phyloP scores from a whole-genome alignment of 129 eudicot species.

The Flaveria trinervia region DNA sequence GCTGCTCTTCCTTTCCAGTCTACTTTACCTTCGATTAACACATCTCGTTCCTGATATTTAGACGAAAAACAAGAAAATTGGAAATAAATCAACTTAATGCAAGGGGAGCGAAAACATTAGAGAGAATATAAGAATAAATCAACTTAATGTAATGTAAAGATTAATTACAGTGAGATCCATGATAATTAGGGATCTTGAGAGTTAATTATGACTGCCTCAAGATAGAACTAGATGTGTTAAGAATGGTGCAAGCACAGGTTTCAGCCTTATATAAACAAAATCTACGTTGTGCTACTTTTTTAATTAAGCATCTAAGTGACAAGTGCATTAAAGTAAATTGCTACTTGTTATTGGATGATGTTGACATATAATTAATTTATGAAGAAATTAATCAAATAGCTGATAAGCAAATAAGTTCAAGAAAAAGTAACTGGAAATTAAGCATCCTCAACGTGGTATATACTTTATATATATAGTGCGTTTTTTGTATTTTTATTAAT shows the following conservation, averaged over 20 bases:
- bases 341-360: neutral
- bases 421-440: neutral
- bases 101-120: too few relatives aligned
- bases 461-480: neutral
- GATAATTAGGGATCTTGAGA: slow-evolving; percentile 21
- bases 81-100: neutral
- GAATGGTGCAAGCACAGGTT: slow-evolving; percentile 26
- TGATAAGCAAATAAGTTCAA: too few relatives aligned
- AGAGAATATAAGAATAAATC: neutral
- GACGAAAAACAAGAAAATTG: neutral
- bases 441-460: neutral
- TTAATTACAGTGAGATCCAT: slow-evolving; percentile 40
- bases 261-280: slow-evolving; percentile 14
- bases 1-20: slow-evolving; percentile 82
- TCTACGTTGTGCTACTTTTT: neutral
- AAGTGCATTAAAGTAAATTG: slow-evolving; percentile 23
- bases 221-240: slow-evolving; percentile 12
- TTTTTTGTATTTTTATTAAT: neutral
- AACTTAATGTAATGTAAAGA: neutral
- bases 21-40: slow-evolving; percentile 62
- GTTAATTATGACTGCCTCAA: slow-evolving; percentile 1
- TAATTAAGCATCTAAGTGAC: slow-evolving; percentile 5
- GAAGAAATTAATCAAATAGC: neutral
- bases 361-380: slow-evolving; percentile 5
- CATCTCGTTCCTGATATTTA: slow-evolving; percentile 45